These are phyloP conservation scores for Fusarium phyllophilum DNA, from an alignment of 2,329 filamentous ascomycete genomes.

Conservation along the genomic window DNA sequence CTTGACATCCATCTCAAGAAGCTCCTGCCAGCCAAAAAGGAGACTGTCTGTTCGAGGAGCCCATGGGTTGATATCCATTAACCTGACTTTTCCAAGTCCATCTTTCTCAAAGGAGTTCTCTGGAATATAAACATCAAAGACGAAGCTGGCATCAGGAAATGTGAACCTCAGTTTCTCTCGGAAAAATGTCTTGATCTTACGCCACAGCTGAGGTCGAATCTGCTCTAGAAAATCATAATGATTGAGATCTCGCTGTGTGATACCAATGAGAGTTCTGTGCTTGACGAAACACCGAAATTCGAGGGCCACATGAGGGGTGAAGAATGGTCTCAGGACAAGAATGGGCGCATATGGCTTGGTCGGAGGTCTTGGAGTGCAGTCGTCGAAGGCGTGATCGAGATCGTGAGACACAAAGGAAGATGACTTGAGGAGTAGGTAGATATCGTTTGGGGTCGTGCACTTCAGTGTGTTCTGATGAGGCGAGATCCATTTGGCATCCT, in stretches of 20 bases:
- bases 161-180: slow-evolving; percentile 75
- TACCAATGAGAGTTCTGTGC: slow-evolving; percentile 78
- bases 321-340: slow-evolving; percentile 87
- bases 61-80: slow-evolving; percentile 97
- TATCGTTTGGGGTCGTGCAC: slow-evolving; percentile 86
- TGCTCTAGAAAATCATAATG: slow-evolving; percentile 82
- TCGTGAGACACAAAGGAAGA: slow-evolving; percentile 96
- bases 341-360: slow-evolving; percentile 72
- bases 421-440: slow-evolving; percentile 93
- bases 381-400: slow-evolving; percentile 91
- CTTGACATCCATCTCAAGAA: slow-evolving; percentile 76
- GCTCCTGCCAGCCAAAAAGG: slow-evolving; percentile 89
- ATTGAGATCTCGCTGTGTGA: slow-evolving; percentile 90
- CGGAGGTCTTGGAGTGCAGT: slow-evolving; percentile 57
- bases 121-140: slow-evolving; percentile 93
- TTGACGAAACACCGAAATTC: slow-evolving; percentile 98
- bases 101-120: slow-evolving; percentile 64
- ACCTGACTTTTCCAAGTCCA: slow-evolving; percentile 78
- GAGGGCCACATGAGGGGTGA: slow-evolving; percentile 87
- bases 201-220: slow-evolving; percentile 72
- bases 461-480: slow-evolving; percentile 88
- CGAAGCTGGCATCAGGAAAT: slow-evolving; percentile 86
- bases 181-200: slow-evolving; percentile 82
- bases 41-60: slow-evolving; percentile 88
- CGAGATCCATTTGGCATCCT: slow-evolving; percentile 94